Conservation (phyloP, 345 rosid genomes). For the Corymbia maculata region DNA sequence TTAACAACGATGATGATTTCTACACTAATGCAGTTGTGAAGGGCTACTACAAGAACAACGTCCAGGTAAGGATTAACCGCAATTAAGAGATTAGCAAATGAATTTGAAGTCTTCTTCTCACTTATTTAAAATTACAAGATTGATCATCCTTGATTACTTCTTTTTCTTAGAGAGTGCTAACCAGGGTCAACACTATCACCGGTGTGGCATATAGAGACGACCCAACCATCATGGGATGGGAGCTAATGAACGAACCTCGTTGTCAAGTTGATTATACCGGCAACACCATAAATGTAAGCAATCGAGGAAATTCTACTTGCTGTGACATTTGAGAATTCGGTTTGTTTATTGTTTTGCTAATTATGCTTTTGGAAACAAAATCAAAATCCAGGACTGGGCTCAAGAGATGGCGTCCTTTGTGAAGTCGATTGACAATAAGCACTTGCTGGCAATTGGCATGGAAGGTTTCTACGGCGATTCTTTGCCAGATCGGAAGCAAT, state of each 20-base stretch:
- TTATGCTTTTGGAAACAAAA: background rate
- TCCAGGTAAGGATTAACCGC: conserved; percentile 9
- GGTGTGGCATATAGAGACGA: conserved; percentile 29
- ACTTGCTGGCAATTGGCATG: conserved; percentile 27
- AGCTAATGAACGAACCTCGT: conserved; percentile 38
- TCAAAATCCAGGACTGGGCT: conserved; percentile 18
- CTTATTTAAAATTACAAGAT: background rate
- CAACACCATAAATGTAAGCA: conserved; percentile 14
- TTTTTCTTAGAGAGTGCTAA: conserved; percentile 14
- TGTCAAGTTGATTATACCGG: conserved; percentile 26
- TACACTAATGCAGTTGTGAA: conserved; percentile 22
- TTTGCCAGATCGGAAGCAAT: conserved; percentile 16
- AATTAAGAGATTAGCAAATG: background rate
- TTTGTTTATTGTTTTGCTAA: background rate
- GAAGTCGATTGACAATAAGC: conserved; percentile 32
- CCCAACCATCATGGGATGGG: conserved; percentile 42
- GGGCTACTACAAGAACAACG: conserved; percentile 24
- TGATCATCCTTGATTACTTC: background rate
- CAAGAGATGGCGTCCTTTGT: conserved; percentile 33
- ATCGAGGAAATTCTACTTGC: background rate
- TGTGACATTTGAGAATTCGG: background rate
- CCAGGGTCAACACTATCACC: conserved; percentile 21
- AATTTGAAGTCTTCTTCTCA: background rate
- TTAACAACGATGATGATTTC: conserved; percentile 26
- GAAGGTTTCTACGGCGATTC: conserved; percentile 45